These are phyloP conservation scores for Polychytrium aggregatum DNA, from an alignment of 192 early-diverging fungal species.

Conservation along the genomic window DNA sequence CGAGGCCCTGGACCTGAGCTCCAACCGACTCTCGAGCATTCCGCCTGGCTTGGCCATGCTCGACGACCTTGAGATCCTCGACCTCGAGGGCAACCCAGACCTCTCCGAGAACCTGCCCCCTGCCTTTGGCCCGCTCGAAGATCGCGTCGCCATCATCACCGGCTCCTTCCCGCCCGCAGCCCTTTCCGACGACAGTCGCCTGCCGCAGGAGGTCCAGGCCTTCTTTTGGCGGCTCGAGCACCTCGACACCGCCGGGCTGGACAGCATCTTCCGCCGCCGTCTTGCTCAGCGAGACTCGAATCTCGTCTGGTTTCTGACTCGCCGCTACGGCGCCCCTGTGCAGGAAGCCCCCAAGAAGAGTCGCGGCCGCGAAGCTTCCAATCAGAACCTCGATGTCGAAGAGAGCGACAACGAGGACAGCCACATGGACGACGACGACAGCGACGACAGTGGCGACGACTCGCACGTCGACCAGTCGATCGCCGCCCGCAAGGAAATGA, in stretches of 20 bases:
- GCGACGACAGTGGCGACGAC: slow-evolving; percentile 4
- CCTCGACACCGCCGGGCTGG: slow-evolving; percentile 13
- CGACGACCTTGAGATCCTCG: slow-evolving; percentile 25
- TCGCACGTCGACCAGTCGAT: background rate
- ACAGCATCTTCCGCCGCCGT: slow-evolving; percentile 9
- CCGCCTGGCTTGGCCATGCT: slow-evolving; percentile 18
- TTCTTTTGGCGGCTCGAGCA: slow-evolving; percentile 17
- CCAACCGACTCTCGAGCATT: slow-evolving; percentile 20
- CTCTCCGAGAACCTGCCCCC: slow-evolving; percentile 11
- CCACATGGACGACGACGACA: slow-evolving; percentile 6
- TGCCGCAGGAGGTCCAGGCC: slow-evolving; percentile 6
- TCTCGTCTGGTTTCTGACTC: slow-evolving; percentile 23
- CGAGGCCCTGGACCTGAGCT: slow-evolving; percentile 26
- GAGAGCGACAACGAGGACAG: background rate
- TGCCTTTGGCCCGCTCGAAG: slow-evolving; percentile 14
- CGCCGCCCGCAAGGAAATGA: slow-evolving; percentile 4
- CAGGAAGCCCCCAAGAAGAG: slow-evolving; percentile 2
- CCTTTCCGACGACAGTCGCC: background rate
- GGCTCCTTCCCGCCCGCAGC: background rate
- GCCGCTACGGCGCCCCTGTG: slow-evolving; percentile 14
- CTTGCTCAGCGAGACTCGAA: slow-evolving; percentile 13
- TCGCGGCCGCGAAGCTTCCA: background rate
- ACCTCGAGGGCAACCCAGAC: slow-evolving; percentile 23
- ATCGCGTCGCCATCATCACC: background rate
- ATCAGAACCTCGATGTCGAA: background rate